phyloP scores from a whole-genome alignment of 2,329 filamentous ascomycete species.

The Magnaporthiopsis rhizophila region DNA sequence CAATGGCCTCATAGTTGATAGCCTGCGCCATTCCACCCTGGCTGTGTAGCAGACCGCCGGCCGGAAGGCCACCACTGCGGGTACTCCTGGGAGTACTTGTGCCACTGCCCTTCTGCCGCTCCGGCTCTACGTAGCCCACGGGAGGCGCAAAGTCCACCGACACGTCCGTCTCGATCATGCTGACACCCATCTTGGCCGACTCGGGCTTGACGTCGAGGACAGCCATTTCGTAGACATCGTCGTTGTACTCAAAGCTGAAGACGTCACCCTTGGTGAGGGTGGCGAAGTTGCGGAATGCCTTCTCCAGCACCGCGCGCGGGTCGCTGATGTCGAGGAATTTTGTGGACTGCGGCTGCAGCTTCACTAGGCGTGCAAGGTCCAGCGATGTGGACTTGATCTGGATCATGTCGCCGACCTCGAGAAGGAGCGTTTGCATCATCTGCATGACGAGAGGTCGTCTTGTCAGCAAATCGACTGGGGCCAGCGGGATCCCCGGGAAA shows the following conservation, averaged over 20 bases:
- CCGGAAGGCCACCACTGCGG: conserved; percentile 49
- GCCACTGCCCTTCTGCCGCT: conserved; percentile 57
- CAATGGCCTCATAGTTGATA: conserved; percentile 94
- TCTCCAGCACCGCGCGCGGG: conserved; percentile 93
- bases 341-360: conserved; percentile 88
- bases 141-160: conserved; percentile 94
- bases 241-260: conserved; percentile 96
- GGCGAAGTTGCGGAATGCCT: conserved; percentile 92
- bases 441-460: conserved; percentile 24
- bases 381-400: conserved; percentile 94
- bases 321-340: conserved; percentile 96
- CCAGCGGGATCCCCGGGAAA: background rate
- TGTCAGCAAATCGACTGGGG: background rate
- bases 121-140: conserved; percentile 87
- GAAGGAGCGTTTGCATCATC: conserved; percentile 87
- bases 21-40: conserved; percentile 94
- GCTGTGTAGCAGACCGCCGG: conserved; percentile 68
- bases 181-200: conserved; percentile 74
- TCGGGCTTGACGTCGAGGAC: conserved; percentile 90
- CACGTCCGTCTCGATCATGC: conserved; percentile 93
- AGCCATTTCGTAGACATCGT: conserved; percentile 85
- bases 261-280: conserved; percentile 88
- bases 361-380: conserved; percentile 84
- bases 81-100: conserved; percentile 75
- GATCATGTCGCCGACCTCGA: conserved; percentile 89